Evolutionary conservation across 352 stramenopile genomes (phyloP).

Genomic region (Phytophthora sp.): DNA sequence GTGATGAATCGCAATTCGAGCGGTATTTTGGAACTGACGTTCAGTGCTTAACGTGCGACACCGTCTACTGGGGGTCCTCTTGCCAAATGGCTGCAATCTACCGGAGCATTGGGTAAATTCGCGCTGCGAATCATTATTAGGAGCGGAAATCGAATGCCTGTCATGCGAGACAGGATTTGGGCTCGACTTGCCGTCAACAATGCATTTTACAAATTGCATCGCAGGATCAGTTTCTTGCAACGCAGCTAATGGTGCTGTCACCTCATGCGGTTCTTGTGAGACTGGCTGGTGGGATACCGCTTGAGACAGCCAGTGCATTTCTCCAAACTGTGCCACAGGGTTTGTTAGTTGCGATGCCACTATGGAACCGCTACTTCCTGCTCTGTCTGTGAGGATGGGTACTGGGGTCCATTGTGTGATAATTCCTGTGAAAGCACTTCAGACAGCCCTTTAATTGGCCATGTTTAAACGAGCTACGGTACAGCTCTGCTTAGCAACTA

Average conservation of each 20-base stretch:
- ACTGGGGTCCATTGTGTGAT: not conserved
- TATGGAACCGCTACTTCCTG: not conserved
- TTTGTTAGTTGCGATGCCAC: not conserved
- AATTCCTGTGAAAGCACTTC: too few species aligned
- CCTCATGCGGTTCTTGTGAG: not conserved
- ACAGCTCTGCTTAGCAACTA: too few species aligned
- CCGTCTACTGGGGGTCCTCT: too few species aligned
- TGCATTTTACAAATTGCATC: not conserved
- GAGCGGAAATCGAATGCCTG: not conserved
- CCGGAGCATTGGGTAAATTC: not conserved
- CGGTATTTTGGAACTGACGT: too few species aligned
- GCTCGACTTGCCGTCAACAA: not conserved
- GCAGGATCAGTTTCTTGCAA: not conserved
- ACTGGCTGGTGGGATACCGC: not conserved
- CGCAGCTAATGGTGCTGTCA: not conserved
- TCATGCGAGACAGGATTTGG: not conserved
- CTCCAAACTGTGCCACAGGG: not conserved
- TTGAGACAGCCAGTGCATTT: not conserved
- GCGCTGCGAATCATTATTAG: not conserved
- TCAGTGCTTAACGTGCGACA: too few species aligned
- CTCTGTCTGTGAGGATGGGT: not conserved
- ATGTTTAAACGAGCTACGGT: too few species aligned
- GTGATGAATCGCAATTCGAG: too few species aligned
- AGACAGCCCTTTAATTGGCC: too few species aligned
- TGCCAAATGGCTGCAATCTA: not conserved